Conservation (phyloP, 495 filamentous ascomycete species). For the Talaromyces thailandensis region DNA sequence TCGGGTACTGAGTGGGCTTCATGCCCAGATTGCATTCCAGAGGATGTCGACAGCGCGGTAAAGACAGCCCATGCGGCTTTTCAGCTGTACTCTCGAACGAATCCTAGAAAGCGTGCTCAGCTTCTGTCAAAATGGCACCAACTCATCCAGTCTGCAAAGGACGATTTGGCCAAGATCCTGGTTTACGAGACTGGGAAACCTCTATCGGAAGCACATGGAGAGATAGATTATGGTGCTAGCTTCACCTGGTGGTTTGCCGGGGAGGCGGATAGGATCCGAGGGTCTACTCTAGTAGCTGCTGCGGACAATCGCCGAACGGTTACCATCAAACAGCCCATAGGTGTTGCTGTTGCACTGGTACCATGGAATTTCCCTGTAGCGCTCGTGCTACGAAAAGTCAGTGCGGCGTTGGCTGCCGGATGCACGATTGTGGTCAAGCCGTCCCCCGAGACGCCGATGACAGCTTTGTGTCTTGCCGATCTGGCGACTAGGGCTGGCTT, state of each 20-base stretch:
- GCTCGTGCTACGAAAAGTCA: constrained; percentile 62
- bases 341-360: constrained; percentile 54
- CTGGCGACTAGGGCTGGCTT: constrained; percentile 46
- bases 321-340: constrained; percentile 62
- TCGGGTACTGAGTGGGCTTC: constrained; percentile 54
- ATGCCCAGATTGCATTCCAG: constrained; percentile 32
- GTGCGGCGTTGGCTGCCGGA: constrained; percentile 61
- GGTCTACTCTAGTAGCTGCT: constrained; percentile 45
- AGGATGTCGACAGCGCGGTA: constrained; percentile 52
- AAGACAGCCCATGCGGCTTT: constrained; percentile 51
- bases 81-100: constrained; percentile 47
- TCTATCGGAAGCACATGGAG: constrained; percentile 46
- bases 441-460: constrained; percentile 53
- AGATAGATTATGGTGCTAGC: constrained; percentile 50
- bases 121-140: constrained; percentile 52
- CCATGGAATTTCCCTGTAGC: constrained; percentile 59
- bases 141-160: constrained; percentile 38
- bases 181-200: constrained; percentile 61
- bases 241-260: constrained; percentile 60
- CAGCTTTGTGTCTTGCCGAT: constrained; percentile 42
- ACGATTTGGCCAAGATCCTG: constrained; percentile 50
- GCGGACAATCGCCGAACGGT: constrained; percentile 54
- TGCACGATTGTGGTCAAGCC: constrained; percentile 59
- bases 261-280: constrained; percentile 63
- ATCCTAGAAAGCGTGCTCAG: constrained; percentile 51